phyloP scores from a whole-genome alignment of 441 rosid genomes.

The Corymbia citriodora region DNA sequence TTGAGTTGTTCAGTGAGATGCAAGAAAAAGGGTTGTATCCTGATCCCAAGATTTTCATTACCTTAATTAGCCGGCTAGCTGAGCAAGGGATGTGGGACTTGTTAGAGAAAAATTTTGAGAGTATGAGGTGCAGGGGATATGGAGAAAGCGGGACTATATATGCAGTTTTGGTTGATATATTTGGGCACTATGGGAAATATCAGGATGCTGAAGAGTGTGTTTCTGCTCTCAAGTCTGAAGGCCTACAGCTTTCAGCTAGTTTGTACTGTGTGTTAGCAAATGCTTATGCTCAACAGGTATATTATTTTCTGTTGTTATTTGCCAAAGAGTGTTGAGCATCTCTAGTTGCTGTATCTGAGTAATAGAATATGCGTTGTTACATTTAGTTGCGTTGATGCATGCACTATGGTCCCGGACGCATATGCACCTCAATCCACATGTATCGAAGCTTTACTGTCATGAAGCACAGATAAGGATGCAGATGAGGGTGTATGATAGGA shows the following conservation, averaged over 20 bases:
- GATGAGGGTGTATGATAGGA: neutral
- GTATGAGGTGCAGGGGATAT: constrained; percentile 33
- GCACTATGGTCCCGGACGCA: neutral
- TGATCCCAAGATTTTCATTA: constrained; percentile 50
- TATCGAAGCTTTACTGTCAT: neutral
- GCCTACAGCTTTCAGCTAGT: constrained; percentile 37
- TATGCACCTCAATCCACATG: neutral
- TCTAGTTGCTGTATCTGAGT: neutral
- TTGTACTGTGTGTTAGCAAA: constrained; percentile 57
- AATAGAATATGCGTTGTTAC: neutral
- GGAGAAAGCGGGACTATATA: constrained; percentile 34
- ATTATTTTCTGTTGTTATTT: neutral
- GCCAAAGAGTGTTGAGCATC: neutral
- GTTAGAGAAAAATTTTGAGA: constrained; percentile 34
- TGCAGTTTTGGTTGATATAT: constrained; percentile 49
- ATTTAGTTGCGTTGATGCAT: neutral
- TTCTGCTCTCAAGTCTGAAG: constrained; percentile 46
- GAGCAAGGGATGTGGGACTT: constrained; percentile 60
- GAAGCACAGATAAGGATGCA: neutral
- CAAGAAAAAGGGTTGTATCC: constrained; percentile 57
- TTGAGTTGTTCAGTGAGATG: constrained; percentile 49
- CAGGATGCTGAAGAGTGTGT: constrained; percentile 46
- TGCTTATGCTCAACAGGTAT: constrained; percentile 80
- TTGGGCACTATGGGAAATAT: constrained; percentile 59
- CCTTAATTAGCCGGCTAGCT: constrained; percentile 42